phyloP scores from a whole-genome alignment of 495 filamentous ascomycete species.

The Aspergillus nanangensis region DNA sequence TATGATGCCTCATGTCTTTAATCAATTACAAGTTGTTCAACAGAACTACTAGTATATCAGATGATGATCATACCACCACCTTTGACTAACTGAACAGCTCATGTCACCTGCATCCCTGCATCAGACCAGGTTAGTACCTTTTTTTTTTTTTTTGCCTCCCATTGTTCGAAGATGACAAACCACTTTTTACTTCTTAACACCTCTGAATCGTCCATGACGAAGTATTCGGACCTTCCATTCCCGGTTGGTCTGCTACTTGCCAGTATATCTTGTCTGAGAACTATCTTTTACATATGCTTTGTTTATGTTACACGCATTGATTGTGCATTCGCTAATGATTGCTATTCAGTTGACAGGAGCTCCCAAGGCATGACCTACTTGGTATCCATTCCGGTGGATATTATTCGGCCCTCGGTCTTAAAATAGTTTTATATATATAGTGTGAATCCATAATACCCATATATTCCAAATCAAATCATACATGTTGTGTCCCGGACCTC shows the following conservation, averaged over 20 bases:
- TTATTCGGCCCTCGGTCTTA: too few relatives aligned
- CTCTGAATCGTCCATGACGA: constrained; percentile 95
- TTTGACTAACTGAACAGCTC: constrained; percentile 20
- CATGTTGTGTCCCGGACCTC: too few relatives aligned
- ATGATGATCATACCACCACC: too few relatives aligned
- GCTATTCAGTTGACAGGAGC: too few relatives aligned
- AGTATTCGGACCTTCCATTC: constrained; percentile 63
- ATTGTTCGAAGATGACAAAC: constrained; percentile 76
- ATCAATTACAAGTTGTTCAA: too few relatives aligned
- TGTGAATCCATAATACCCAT: too few relatives aligned
- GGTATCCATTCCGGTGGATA: too few relatives aligned
- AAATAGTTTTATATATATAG: too few relatives aligned
- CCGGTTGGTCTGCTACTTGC: constrained; percentile 89
- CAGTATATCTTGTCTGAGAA: constrained; percentile 93
- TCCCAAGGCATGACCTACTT: too few relatives aligned
- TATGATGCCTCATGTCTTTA: too few relatives aligned
- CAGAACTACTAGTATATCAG: too few relatives aligned
- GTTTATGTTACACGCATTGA: neutral
- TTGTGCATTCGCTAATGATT: neutral
- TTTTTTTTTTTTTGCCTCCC: constrained; percentile 14
- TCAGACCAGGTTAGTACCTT: neutral
- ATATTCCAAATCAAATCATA: too few relatives aligned
- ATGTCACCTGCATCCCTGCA: constrained; percentile 23
- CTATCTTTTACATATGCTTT: constrained; percentile 7
- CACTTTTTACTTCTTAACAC: constrained; percentile 79